phyloP scores from a whole-genome alignment of 2,329 filamentous ascomycete species.

The Harringtonia lauricola region DNA sequence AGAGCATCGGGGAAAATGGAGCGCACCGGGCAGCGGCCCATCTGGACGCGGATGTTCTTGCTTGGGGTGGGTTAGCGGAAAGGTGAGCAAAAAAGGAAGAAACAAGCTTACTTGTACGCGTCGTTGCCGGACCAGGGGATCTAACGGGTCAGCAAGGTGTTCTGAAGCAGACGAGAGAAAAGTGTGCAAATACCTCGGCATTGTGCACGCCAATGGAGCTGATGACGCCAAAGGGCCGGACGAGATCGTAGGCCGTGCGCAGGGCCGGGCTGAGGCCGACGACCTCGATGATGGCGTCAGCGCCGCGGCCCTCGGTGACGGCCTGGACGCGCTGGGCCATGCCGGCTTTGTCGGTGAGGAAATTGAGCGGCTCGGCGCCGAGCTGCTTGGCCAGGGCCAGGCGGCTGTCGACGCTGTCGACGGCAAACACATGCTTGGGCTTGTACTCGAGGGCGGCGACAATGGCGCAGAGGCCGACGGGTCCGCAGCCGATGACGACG shows the following conservation, averaged over 20 bases:
- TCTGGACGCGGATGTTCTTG: slow-evolving; percentile 64
- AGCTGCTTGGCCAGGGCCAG: slow-evolving; percentile 61
- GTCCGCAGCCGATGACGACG: slow-evolving; percentile 76
- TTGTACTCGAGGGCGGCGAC: slow-evolving; percentile 65
- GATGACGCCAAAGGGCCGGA: slow-evolving; percentile 63
- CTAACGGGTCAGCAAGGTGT: slow-evolving; percentile 21
- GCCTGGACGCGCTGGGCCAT: slow-evolving; percentile 61
- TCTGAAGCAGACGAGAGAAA: background rate
- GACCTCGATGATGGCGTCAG: slow-evolving; percentile 75
- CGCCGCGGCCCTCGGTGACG: slow-evolving; percentile 68
- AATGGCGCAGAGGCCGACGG: slow-evolving; percentile 75
- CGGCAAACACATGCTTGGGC: slow-evolving; percentile 65
- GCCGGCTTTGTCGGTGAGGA: slow-evolving; percentile 52
- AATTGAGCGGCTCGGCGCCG: slow-evolving; percentile 77
- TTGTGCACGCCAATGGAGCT: slow-evolving; percentile 70
- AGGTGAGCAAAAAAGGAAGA: background rate
- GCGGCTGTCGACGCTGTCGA: slow-evolving; percentile 67
- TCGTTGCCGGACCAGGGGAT: slow-evolving; percentile 57
- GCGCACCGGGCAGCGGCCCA: slow-evolving; percentile 67
- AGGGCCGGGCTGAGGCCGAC: slow-evolving; percentile 61
- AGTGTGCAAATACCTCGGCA: slow-evolving; percentile 44
- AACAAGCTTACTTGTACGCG: slow-evolving; percentile 38
- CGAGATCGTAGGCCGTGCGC: slow-evolving; percentile 57
- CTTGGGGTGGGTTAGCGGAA: slow-evolving; percentile 21
- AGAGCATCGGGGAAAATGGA: slow-evolving; percentile 58